phyloP scores from a whole-genome alignment of 106 monocot species.

The Narthecium ossifragum region DNA sequence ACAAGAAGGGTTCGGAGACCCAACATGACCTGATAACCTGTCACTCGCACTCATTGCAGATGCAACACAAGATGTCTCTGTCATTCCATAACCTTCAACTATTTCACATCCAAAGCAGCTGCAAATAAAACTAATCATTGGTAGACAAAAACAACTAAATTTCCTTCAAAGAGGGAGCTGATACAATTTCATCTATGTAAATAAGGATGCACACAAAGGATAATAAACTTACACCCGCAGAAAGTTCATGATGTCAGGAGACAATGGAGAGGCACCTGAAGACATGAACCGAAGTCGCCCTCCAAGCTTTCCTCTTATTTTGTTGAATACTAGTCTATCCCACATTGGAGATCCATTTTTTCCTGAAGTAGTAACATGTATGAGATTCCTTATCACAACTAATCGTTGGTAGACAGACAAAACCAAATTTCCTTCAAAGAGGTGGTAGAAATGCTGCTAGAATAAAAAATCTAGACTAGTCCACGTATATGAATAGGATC shows the following conservation, averaged over 20 bases:
- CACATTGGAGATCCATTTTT: constrained; percentile 84
- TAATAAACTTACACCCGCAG: constrained; percentile 84
- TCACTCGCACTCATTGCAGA: constrained; percentile 69
- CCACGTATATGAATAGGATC: too few species aligned
- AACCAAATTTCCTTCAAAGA: too few species aligned
- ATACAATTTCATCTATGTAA: neutral
- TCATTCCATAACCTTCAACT: constrained; percentile 99
- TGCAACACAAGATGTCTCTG: constrained; percentile 88
- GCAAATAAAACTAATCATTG: constrained; percentile 5
- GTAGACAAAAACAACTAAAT: neutral
- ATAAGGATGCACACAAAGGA: neutral
- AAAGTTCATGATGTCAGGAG: constrained; percentile 89
- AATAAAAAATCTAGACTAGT: too few species aligned
- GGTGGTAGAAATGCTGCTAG: too few species aligned
- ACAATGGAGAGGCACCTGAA: constrained; percentile 96
- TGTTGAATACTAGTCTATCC: constrained; percentile 93
- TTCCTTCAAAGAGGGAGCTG: neutral
- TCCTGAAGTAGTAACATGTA: too few species aligned
- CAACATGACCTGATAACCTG: constrained; percentile 82
- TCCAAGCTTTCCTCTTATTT: constrained; percentile 89
- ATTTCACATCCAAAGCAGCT: constrained; percentile 86
- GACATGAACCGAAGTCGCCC: constrained; percentile 76
- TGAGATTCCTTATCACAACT: too few species aligned
- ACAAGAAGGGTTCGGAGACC: constrained; percentile 81
- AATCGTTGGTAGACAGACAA: too few species aligned